These are phyloP conservation scores for Helichrysum umbraculigerum DNA, from an alignment of 129 eudicot species.

Conservation along the genomic window DNA sequence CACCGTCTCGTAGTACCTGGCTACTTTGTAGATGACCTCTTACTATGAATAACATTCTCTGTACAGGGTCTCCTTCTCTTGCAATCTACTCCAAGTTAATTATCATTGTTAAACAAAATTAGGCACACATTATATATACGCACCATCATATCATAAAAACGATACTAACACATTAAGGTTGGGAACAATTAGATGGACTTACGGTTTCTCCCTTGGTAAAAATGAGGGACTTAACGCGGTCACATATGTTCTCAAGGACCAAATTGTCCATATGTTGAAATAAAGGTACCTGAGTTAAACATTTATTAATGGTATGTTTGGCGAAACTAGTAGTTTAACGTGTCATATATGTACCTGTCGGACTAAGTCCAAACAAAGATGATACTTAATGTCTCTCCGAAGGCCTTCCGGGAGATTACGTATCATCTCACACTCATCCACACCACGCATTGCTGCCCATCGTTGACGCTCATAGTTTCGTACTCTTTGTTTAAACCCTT, in stretches of 20 bases:
- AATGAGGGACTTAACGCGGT: conserved; percentile 91
- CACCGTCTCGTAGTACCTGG: conserved; percentile 82
- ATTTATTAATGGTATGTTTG: neutral
- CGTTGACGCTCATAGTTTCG: conserved; percentile 94
- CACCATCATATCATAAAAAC: neutral
- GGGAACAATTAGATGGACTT: conserved; percentile 25
- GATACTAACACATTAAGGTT: neutral
- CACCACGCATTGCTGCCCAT: conserved; percentile 99
- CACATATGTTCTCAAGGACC: conserved; percentile 96
- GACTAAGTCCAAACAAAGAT: conserved; percentile 90
- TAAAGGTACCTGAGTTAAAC: conserved; percentile 70
- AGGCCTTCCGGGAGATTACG: conserved; percentile 95
- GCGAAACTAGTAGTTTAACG: neutral
- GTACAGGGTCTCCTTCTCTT: conserved; percentile 97
- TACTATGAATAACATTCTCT: conserved; percentile 84
- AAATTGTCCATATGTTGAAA: conserved; percentile 97
- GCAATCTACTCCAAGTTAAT: conserved; percentile 46
- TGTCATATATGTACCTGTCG: conserved; percentile 58
- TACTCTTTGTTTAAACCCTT: conserved; percentile 66
- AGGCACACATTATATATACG: neutral
- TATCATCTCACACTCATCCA: conserved; percentile 96
- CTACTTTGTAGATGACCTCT: conserved; percentile 97
- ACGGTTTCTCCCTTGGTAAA: conserved; percentile 98
- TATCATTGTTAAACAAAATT: neutral
- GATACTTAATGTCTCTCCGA: conserved; percentile 95